A percentile compares a stretch with the other conserved stretches of the same genome.
These are phyloP conservation scores for Fusarium denticulatum DNA, from an alignment of 2,329 filamentous ascomycete species.

Conservation along the genomic window DNA sequence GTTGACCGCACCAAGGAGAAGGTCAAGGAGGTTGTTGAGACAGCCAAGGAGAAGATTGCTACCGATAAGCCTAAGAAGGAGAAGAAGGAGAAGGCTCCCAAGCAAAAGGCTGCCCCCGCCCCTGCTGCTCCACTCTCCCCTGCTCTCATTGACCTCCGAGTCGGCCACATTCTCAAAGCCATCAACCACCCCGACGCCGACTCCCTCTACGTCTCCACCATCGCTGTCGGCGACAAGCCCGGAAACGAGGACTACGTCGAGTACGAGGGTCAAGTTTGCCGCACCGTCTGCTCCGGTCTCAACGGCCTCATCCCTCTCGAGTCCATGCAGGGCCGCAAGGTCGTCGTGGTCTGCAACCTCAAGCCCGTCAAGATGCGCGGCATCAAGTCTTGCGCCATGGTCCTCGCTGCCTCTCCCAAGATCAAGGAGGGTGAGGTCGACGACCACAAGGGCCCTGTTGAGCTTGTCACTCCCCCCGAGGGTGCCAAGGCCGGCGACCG, in stretches of 20 bases:
- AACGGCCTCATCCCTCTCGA: conserved; percentile 92
- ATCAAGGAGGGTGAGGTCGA: conserved; percentile 80
- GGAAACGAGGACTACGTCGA: conserved; percentile 86
- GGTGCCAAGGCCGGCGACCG: conserved; percentile 84
- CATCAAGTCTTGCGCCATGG: conserved; percentile 82
- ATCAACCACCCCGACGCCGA: conserved; percentile 97
- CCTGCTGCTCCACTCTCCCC: conserved; percentile 82
- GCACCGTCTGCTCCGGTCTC: conserved; percentile 96
- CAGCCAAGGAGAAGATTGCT: conserved; percentile 54
- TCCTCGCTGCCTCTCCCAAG: conserved; percentile 90
- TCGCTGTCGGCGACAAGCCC: conserved; percentile 89
- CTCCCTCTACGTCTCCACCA: conserved; percentile 93
- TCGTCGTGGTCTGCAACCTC: conserved; percentile 95
- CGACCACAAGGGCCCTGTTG: conserved; percentile 88
- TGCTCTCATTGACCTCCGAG: conserved; percentile 89
- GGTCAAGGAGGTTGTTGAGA: conserved; percentile 64
- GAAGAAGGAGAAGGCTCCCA: conserved; percentile 89
- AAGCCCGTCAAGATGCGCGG: conserved; percentile 99
- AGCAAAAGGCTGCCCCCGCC: conserved; percentile 74
- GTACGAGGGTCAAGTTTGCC: conserved; percentile 89
- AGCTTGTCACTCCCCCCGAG: conserved; percentile 86
- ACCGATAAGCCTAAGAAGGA: conserved; percentile 74
- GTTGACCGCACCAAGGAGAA: conserved; percentile 71
- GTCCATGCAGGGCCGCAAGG: conserved; percentile 96
- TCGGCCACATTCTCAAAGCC: conserved; percentile 97